These are phyloP conservation scores for Violaceomyces palustris DNA, from an alignment of 1,284 basidiomycete species.

Conservation along the genomic window DNA sequence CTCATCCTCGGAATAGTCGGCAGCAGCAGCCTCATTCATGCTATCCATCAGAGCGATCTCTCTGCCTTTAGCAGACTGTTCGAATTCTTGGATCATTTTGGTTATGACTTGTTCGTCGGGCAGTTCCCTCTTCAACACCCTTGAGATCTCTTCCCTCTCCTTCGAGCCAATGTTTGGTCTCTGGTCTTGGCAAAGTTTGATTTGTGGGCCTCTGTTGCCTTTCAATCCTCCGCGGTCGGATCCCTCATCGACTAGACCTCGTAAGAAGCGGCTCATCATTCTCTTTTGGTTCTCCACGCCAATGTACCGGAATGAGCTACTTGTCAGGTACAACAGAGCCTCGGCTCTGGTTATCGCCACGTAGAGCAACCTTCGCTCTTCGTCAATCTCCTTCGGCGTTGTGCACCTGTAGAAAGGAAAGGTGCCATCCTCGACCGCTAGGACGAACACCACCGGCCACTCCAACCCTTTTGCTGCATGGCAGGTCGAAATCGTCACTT, in stretches of 20 bases:
- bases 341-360: constrained; percentile 87
- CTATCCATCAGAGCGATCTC: background rate
- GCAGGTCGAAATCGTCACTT: constrained; percentile 78
- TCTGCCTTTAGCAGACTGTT: background rate
- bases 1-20: background rate
- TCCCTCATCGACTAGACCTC: constrained; percentile 10
- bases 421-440: constrained; percentile 64
- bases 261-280: constrained; percentile 19
- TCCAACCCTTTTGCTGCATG: constrained; percentile 88
- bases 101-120: constrained; percentile 5
- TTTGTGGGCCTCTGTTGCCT: constrained; percentile 10
- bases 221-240: constrained; percentile 3
- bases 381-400: constrained; percentile 65
- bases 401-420: constrained; percentile 71
- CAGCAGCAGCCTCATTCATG: background rate
- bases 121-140: constrained; percentile 8
- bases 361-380: constrained; percentile 79
- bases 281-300: constrained; percentile 27
- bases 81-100: constrained; percentile 1
- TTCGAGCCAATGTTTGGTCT: constrained; percentile 9
- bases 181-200: constrained; percentile 14
- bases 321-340: constrained; percentile 65
- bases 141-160: constrained; percentile 6
- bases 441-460: constrained; percentile 78
- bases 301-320: constrained; percentile 28